Evolutionary conservation across 2,329 filamentous ascomycete genomes (phyloP).

Genomic region (Exophiala sp.): DNA sequence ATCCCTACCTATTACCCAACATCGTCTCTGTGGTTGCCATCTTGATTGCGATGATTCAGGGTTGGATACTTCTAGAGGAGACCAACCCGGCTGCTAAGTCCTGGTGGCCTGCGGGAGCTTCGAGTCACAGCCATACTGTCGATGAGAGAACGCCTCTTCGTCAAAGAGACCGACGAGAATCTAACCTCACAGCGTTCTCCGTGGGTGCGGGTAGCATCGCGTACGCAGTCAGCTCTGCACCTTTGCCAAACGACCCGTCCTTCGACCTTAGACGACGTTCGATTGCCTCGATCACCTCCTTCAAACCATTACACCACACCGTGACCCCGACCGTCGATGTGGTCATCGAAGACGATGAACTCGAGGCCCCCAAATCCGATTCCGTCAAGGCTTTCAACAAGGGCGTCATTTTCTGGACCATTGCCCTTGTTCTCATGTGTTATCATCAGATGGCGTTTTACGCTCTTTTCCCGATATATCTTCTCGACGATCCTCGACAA

Average conservation of each 20-base stretch:
- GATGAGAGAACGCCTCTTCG: constrained; percentile 20
- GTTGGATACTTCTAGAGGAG: constrained; percentile 23
- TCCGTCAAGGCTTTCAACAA: constrained; percentile 17
- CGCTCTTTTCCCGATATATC: constrained; percentile 43
- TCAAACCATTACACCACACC: constrained; percentile 2
- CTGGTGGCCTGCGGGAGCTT: background rate
- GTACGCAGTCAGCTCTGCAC: constrained; percentile 11
- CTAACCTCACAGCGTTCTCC: background rate
- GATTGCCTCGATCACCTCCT: constrained; percentile 17
- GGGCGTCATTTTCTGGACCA: constrained; percentile 40
- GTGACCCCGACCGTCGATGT: background rate
- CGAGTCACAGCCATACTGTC: background rate
- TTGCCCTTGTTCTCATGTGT: constrained; percentile 41
- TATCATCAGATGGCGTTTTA: constrained; percentile 49
- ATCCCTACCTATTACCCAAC: constrained; percentile 27
- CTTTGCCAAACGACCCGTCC: constrained; percentile 11
- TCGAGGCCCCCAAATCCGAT: background rate
- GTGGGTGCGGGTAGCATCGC: background rate
- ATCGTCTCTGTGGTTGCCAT: constrained; percentile 20
- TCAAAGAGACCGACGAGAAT: background rate
- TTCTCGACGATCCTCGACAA: constrained; percentile 37
- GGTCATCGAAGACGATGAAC: constrained; percentile 8
- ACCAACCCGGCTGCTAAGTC: constrained; percentile 17
- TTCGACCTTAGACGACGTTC: constrained; percentile 22
- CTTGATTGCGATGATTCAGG: constrained; percentile 21